A percentile compares a stretch with the other conserved stretches of the same genome.
Evolutionary conservation across 1,284 basidiomycete genomes (phyloP).

Genomic region (Cryptococcus hybrid): DNA sequence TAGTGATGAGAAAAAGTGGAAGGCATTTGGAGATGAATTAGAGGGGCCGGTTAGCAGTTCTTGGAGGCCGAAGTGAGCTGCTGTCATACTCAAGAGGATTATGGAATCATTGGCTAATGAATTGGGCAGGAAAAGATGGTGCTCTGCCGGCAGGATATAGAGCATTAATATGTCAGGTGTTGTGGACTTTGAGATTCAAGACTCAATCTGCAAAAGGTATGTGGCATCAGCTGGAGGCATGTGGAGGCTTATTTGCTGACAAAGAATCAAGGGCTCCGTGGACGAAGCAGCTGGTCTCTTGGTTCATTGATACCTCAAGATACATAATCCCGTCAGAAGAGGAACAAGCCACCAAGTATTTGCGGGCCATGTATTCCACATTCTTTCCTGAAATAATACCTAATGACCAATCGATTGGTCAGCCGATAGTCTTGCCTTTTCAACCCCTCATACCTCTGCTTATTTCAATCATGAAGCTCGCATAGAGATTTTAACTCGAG

Average conservation of each 20-base stretch:
- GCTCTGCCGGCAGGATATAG: slow-evolving; percentile 26
- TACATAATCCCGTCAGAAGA: neutral
- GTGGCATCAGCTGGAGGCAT: neutral
- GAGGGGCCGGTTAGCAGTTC: slow-evolving; percentile 61
- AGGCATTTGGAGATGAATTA: slow-evolving; percentile 44
- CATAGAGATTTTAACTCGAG: neutral
- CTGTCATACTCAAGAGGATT: too few species aligned
- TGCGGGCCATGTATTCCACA: neutral
- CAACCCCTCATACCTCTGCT: neutral
- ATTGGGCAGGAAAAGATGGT: slow-evolving; percentile 16
- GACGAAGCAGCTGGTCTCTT: slow-evolving; percentile 4
- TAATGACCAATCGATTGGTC: neutral
- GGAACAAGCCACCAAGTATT: neutral
- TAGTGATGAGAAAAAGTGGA: slow-evolving; percentile 7
- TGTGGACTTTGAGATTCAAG: slow-evolving; percentile 20
- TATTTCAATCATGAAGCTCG: neutral
- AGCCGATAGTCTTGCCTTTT: neutral
- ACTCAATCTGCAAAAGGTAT: slow-evolving; percentile 21
- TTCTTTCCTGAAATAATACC: neutral
- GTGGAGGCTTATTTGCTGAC: neutral
- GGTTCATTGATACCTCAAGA: slow-evolving; percentile 9
- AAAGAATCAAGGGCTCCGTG: slow-evolving; percentile 8
- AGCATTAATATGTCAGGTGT: slow-evolving; percentile 28
- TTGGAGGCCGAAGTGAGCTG: slow-evolving; percentile 61
- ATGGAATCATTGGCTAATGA: neutral